Evolutionary conservation across 331 rosid species (phyloP), one percentile per base, ranked within the genome.

Genomic region (Acacia concinna): DNA sequence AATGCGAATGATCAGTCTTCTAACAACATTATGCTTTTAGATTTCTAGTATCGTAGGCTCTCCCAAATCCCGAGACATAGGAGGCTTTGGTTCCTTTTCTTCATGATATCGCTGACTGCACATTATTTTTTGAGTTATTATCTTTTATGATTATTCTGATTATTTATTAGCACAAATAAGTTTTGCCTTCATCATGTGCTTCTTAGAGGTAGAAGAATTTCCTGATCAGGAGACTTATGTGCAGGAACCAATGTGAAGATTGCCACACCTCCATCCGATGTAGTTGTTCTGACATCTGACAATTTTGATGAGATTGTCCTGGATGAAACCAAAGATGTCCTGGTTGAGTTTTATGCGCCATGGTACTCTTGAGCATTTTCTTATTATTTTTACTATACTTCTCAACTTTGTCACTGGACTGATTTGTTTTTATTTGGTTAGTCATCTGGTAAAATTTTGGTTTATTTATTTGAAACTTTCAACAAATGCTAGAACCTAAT

Each of bases 331-430:
- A 96, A 93, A 76, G 99, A 96, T 84, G 98, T 89, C 56, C 81
- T 96, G 87, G 97, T 96, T 77, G 99, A 96, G 92, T 96, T 93
- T 85, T 96, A 96, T 85, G 99, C 99, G 68, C 99, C 99, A 70
- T 96, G 99, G 99, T 96, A 89, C 17, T 62, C 40, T 20, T 31
- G 32, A 65, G 20, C 47, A 30, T 35, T 75, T 67, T 78, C 17
- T 23, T 59, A n/a, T 68, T 68, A 46, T 25, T 69, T 34, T 70
- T 78, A 1, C 1, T n/a, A 75, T 10, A 59, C 2, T 76, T 21
- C 63, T 2, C 34, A 15, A 59, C 34, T 63, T 71, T 63, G 15
- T 8, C 1, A 20, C 68, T 64, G 67, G n/a, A 46, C 66, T 34
- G 14, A 32, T 52, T n/a, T 52, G n/a, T n/a, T n/a, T n/a, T 52